A percentile compares a stretch with the other conserved stretches of the same genome.
Evolutionary conservation across 2,329 filamentous ascomycete genomes (phyloP).

Genomic region (Fusarium napiforme): DNA sequence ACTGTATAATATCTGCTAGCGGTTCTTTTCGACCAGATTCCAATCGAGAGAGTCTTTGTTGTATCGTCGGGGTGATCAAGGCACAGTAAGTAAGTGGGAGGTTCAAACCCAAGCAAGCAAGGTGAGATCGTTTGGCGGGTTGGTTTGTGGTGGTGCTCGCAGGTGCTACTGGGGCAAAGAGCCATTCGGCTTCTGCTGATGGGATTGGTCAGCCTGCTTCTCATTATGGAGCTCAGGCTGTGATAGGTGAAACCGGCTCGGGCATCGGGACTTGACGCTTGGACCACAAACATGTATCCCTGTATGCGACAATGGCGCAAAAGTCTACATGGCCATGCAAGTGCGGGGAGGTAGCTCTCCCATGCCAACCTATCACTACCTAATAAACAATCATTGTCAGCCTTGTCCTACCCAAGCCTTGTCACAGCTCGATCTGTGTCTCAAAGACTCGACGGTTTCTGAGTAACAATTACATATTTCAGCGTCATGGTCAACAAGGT

Average conservation of each 20-base stretch:
- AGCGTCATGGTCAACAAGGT: not conserved
- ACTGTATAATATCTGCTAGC: not conserved
- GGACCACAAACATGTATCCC: constrained; percentile 35
- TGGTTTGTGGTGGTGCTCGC: constrained; percentile 38
- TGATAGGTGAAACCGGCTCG: constrained; percentile 34
- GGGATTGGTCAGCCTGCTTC: constrained; percentile 33
- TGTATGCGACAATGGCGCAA: constrained; percentile 7
- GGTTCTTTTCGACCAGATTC: not conserved
- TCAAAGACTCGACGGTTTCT: constrained; percentile 21
- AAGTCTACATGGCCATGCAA: constrained; percentile 27
- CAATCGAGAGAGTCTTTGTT: not conserved
- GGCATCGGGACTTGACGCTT: constrained; percentile 33
- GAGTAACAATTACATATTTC: constrained; percentile 7
- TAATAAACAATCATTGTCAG: constrained; percentile 15
- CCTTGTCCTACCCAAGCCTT: constrained; percentile 34
- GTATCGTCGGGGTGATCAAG: constrained; percentile 13
- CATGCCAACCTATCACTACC: not conserved
- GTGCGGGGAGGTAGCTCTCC: constrained; percentile 40
- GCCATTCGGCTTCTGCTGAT: constrained; percentile 24
- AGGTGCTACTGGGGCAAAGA: constrained; percentile 37
- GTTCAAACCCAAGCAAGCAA: constrained; percentile 30
- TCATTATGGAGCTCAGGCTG: constrained; percentile 28
- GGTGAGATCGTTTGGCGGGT: constrained; percentile 35
- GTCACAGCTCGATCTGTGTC: constrained; percentile 17
- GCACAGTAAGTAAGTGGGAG: constrained; percentile 13